Base-by-base conservation (phyloP, 73 alveolate genomes). In the Strombidium stylifer region DNA sequence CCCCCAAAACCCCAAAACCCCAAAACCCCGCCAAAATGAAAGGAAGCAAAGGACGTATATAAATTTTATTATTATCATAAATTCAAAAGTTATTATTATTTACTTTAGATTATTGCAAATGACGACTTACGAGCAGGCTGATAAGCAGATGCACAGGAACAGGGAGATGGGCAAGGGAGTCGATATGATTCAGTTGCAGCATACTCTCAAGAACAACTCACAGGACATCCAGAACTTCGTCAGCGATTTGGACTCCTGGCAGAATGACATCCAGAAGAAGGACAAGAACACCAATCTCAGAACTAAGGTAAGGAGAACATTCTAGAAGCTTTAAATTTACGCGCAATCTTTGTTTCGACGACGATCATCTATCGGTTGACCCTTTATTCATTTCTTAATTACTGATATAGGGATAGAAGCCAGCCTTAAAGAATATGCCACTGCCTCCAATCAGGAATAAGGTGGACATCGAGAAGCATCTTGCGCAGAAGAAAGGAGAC, bases 391-490 rank as follows among this genome's bases (percentile, higher is more conserved):
- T 23, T 8, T 11, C 2, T 21, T 37, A 11, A 44, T 11, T 40
- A n/a, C n/a, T n/a, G n/a, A n/a, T n/a, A n/a, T n/a, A n/a, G n/a
- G n/a, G n/a, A n/a, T n/a, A n/a, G n/a, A 10, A 40, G 26, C 11
- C 15, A 23, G 11, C 42, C 58, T 20, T 31, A 48, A 46, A 74
- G 19, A 62, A 20, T 1, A 20, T 74, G 62, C 87, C 24, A 1
- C 37, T 74, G 54, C 87, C 87, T 20, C 87, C 87, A 31, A 32
- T 74, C 27, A 28, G 87, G 21, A 74, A 74, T 21, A 36, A 51
- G 8, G 61, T 31, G 3, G 68, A 47, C 40, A 74, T 61, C 20
- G 7, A 16, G 18, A 40, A 42, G 59, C 74, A 14, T 27, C 48
- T n/a, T 4, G 2, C 14, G 6, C 21, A 21, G 12, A 48, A 35